Percentiles rank a stretch among this genome's conserved stretches.
Conservation (phyloP, 768 basidiomycete genomes). For the Tricholoma bakamatsutake region DNA sequence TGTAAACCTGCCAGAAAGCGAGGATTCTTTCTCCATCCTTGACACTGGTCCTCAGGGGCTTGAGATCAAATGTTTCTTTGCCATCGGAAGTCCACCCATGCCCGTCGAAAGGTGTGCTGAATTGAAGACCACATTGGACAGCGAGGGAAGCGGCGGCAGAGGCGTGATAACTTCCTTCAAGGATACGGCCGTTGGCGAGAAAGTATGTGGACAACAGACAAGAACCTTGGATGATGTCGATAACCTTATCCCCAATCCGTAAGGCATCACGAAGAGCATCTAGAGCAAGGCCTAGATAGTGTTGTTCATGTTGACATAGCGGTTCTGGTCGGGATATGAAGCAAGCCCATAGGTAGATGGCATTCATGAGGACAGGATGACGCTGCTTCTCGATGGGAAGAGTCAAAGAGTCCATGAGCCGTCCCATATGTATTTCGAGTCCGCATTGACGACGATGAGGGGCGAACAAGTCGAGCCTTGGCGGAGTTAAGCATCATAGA, state of each 20-base stretch:
- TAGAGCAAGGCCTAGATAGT: constrained; percentile 61
- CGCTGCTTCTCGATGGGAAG: constrained; percentile 53
- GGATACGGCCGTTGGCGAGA: constrained; percentile 64
- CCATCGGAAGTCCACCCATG: constrained; percentile 28
- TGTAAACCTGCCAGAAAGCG: constrained; percentile 82
- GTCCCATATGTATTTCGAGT: constrained; percentile 62
- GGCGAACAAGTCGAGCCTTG: constrained; percentile 68
- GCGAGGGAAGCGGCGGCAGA: constrained; percentile 70
- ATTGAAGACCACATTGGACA: constrained; percentile 67
- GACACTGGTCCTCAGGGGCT: constrained; percentile 51
- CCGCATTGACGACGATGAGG: constrained; percentile 74
- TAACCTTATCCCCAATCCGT: constrained; percentile 42
- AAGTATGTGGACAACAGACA: constrained; percentile 74
- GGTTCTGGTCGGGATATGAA: constrained; percentile 70
- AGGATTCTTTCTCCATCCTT: constrained; percentile 68
- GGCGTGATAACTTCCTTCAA: constrained; percentile 77
- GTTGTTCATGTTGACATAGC: constrained; percentile 64
- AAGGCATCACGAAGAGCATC: constrained; percentile 61
- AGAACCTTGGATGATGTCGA: constrained; percentile 74
- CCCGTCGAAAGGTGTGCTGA: constrained; percentile 26
- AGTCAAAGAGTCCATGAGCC: constrained; percentile 55
- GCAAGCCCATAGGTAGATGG: constrained; percentile 81
- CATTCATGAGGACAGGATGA: constrained; percentile 73
- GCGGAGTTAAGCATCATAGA: constrained; percentile 10
- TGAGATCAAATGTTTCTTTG: constrained; percentile 39